These are phyloP conservation scores for Hebeloma cylindrosporum DNA, from an alignment of 768 basidiomycete genomes.

Conservation along the genomic window DNA sequence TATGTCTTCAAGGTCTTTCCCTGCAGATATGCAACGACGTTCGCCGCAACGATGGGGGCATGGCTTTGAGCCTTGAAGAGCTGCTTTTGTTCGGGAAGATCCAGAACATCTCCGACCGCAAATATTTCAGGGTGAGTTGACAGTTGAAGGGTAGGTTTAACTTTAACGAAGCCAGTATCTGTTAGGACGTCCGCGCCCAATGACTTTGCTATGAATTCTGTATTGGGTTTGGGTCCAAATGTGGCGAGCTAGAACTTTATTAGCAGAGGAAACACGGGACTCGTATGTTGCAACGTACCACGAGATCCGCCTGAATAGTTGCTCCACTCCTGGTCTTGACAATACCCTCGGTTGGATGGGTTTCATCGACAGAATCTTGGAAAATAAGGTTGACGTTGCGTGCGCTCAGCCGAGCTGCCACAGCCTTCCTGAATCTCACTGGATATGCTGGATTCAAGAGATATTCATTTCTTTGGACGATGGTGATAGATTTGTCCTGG, in stretches of 20 bases:
- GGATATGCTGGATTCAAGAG: constrained; percentile 56
- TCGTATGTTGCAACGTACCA: constrained; percentile 38
- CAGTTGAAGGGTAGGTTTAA: constrained; percentile 40
- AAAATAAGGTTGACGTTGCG: constrained; percentile 49
- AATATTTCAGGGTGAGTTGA: constrained; percentile 20
- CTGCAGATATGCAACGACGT: constrained; percentile 18
- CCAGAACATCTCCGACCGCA: constrained; percentile 24
- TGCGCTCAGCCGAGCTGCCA: constrained; percentile 36
- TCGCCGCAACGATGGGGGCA: constrained; percentile 16
- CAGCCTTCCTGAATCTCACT: constrained; percentile 42
- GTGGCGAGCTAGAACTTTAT: constrained; percentile 27
- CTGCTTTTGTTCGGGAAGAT: constrained; percentile 23
- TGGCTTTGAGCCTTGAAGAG: constrained; percentile 18
- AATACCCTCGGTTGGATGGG: constrained; percentile 36
- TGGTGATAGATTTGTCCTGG: constrained; percentile 47
- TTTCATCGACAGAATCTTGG: constrained; percentile 49
- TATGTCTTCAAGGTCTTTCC: constrained; percentile 36
- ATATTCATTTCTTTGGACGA: constrained; percentile 48
- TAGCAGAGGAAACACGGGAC: background rate
- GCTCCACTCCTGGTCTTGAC: constrained; percentile 48
- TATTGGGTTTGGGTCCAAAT: constrained; percentile 41
- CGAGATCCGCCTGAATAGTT: constrained; percentile 46
- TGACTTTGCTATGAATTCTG: constrained; percentile 43
- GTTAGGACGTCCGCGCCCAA: constrained; percentile 33
- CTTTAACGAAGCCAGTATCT: constrained; percentile 39